Conservation (phyloP, 768 basidiomycete genomes). For the Favolaschia claudopus region DNA sequence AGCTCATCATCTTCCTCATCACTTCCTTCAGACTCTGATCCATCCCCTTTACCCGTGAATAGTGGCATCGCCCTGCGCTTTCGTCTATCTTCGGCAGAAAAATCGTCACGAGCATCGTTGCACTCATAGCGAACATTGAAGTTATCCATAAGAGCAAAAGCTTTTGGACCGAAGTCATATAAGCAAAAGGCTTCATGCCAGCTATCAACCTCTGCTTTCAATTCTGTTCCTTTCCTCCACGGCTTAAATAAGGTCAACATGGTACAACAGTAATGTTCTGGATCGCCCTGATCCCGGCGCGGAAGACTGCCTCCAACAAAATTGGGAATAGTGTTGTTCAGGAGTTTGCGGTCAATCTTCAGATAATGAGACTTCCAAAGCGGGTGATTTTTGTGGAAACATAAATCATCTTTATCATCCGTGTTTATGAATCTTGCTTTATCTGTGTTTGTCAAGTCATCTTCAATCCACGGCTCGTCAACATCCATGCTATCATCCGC, state of each 20-base stretch:
- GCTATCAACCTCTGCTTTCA: slow-evolving; percentile 18
- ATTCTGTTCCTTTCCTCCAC: slow-evolving; percentile 32
- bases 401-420: no score
- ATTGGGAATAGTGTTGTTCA: slow-evolving; percentile 27
- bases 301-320: slow-evolving; percentile 34
- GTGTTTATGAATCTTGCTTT: no score
- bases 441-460: no score
- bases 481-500: no score
- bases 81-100: slow-evolving; percentile 9
- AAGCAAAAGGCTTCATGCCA: slow-evolving; percentile 26
- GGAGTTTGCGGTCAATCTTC: not conserved
- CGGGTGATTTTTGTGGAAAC: no score
- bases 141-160: slow-evolving; percentile 28
- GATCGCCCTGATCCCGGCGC: slow-evolving; percentile 35
- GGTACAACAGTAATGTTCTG: slow-evolving; percentile 37
- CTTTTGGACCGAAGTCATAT: slow-evolving; percentile 19
- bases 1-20: not conserved
- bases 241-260: slow-evolving; percentile 34
- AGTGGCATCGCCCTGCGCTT: not conserved
- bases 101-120: slow-evolving; percentile 37
- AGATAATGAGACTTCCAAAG: not conserved
- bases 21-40: not conserved
- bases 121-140: slow-evolving; percentile 37
- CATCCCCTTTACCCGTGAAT: not conserved
- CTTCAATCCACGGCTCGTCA: no score